Conservation (phyloP, 805 yeast species). For the Hanseniaspora valbyensis region DNA sequence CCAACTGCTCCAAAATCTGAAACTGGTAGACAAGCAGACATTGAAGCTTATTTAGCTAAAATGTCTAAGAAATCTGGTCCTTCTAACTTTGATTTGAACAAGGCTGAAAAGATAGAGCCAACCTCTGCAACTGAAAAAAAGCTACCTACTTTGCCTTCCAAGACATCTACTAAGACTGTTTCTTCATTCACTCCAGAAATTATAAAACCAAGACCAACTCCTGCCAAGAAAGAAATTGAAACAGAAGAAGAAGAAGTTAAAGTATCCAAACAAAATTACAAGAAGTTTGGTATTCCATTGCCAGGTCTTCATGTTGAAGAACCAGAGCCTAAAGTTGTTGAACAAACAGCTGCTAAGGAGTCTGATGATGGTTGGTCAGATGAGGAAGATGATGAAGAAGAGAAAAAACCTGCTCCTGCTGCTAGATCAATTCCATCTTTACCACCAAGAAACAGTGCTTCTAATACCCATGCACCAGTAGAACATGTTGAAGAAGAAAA, state of each 20-base stretch:
- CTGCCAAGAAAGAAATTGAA: conserved; percentile 17
- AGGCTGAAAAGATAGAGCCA: neutral
- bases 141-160: conserved; percentile 5
- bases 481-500: conserved; percentile 2
- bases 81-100: conserved; percentile 3
- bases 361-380: conserved; percentile 20
- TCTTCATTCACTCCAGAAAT: conserved; percentile 23
- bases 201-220: conserved; percentile 23
- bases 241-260: conserved; percentile 19
- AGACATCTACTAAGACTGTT: neutral
- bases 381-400: conserved; percentile 14
- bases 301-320: conserved; percentile 28
- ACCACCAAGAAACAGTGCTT: conserved; percentile 9
- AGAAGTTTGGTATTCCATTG: conserved; percentile 26
- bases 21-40: conserved; percentile 19
- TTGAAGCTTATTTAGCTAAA: conserved; percentile 33
- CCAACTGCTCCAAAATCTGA: conserved; percentile 24
- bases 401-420: conserved; percentile 13
- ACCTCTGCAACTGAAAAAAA: conserved; percentile 10
- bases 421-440: conserved; percentile 12
- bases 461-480: neutral
- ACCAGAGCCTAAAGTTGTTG: conserved; percentile 19
- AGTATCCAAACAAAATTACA: conserved; percentile 19
- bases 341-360: conserved; percentile 24
- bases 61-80: conserved; percentile 19